Conservation (phyloP, 257 asterid species). For the Coffea eugenioides region DNA sequence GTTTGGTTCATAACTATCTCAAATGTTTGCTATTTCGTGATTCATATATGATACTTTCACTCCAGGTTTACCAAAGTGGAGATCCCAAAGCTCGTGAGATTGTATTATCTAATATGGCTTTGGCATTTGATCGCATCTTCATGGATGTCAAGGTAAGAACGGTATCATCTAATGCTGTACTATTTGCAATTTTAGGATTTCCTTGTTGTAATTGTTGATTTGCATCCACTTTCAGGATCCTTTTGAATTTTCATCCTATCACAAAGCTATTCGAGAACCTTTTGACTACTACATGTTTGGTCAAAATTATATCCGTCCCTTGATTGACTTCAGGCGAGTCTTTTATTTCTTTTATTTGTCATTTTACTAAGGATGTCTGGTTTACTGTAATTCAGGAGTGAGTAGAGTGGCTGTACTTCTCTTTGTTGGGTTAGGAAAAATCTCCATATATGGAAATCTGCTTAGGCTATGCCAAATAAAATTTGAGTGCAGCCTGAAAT, state of each 20-base stretch:
- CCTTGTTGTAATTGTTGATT: not conserved
- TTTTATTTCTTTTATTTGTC: not conserved
- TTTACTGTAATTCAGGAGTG: not conserved
- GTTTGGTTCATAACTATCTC: not conserved
- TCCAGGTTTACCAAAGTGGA: conserved; percentile 69
- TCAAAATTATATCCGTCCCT: conserved; percentile 65
- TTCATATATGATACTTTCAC: conserved; percentile 6
- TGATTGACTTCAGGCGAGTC: conserved; percentile 76
- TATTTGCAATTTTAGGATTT: not conserved
- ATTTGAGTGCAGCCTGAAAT: not conserved
- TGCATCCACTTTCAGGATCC: conserved; percentile 60
- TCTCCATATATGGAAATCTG: not conserved
- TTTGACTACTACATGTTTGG: conserved; percentile 85
- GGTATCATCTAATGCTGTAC: conserved; percentile 13
- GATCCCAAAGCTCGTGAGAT: conserved; percentile 68
- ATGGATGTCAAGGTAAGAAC: conserved; percentile 69
- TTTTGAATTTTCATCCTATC: conserved; percentile 67
- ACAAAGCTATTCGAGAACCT: conserved; percentile 84
- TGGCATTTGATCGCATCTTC: conserved; percentile 69
- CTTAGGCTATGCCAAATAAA: not conserved
- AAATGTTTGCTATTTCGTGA: conserved; percentile 1
- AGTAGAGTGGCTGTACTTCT: not conserved
- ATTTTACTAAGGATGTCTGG: not conserved
- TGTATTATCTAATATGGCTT: conserved; percentile 71
- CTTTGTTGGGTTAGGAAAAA: not conserved